Evolutionary conservation across 108 stramenopile genomes (phyloP).

Genomic region (Discostella stelligeroides): DNA sequence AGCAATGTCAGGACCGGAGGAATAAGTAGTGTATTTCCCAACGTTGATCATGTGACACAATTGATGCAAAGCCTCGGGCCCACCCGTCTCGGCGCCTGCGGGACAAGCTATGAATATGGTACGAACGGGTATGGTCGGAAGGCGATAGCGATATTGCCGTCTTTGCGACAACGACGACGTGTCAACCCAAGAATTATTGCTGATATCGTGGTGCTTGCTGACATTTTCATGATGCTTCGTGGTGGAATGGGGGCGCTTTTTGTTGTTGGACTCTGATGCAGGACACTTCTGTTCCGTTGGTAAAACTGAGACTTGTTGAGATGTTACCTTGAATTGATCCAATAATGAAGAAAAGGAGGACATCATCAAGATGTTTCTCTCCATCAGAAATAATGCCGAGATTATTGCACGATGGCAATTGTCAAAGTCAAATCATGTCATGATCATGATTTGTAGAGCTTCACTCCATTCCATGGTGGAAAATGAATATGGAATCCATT

Average conservation of each 20-base stretch:
- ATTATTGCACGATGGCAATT: no score
- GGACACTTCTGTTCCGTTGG: not conserved
- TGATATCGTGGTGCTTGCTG: not conserved
- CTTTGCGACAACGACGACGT: constrained; percentile 1
- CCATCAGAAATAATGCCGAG: no score
- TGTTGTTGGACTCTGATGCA: no score
- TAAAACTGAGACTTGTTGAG: constrained; percentile 2
- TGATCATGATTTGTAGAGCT: no score
- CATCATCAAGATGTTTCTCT: no score
- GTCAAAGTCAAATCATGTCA: no score
- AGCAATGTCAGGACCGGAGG: not conserved
- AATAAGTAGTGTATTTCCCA: constrained; percentile 12
- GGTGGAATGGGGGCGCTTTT: constrained; percentile 15
- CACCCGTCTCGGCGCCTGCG: constrained; percentile 50
- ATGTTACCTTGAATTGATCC: constrained; percentile 43
- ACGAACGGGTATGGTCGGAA: constrained; percentile 25
- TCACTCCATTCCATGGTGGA: no score
- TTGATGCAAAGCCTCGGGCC: constrained; percentile 64
- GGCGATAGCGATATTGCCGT: not conserved
- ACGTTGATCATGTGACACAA: constrained; percentile 56
- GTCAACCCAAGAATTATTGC: no score
- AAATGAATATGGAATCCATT: no score
- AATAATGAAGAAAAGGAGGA: constrained; percentile 44
- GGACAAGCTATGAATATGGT: constrained; percentile 57
- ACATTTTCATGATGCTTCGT: not conserved